Base-by-base conservation (phyloP, 2,329 filamentous ascomycete species). In the Corynespora cassiicola region DNA sequence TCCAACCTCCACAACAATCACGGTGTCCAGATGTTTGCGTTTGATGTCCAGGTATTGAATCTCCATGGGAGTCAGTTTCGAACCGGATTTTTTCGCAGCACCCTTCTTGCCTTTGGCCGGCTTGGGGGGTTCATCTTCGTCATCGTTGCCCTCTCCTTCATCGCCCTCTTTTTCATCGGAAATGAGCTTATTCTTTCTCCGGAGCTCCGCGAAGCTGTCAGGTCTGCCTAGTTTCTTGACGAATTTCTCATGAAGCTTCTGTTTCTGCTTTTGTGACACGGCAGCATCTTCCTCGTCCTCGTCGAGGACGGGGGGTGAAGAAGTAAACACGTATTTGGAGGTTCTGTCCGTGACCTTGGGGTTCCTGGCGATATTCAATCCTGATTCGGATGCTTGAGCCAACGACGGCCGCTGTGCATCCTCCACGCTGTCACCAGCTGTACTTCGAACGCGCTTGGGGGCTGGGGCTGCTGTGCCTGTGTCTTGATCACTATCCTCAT, bases 41-140 rank as follows among this genome's bases (percentile, higher is more conserved):
- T 99, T 99, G 68, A 99, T 95, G 12, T 95, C 91, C 5, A 99
- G 78, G 41, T 96, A 87, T 59, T 97, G 94, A 25, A 87, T 81
- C 66, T 97, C 91, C 84, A 99, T 87, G 0, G 94, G 94, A 0
- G 94, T 99, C 44, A 99, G 79, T 65, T 96, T 96, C 37, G 79
- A 85, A n/a, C 69, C 80, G 45, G 82, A 81, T 63, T 90, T 95
- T 70, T 88, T 95, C 58, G 74, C 42, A 62, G 70, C 50, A 15
- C 71, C 74, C 53, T 77, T 82, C 53, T 64, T 72, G 3, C 71
- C 74, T 48, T 71, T 76, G 6, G 60, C 57, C 2, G 69, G 59
- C 36, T 77, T 77, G 3, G 74, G 58, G 8, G 71, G 63, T 2
- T 74, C 74, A 0, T 80, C 68, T 11, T 72, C 86, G 0, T 76